Conservation (phyloP, 73 alveolate genomes). For the Paraurostyla sp. region DNA sequence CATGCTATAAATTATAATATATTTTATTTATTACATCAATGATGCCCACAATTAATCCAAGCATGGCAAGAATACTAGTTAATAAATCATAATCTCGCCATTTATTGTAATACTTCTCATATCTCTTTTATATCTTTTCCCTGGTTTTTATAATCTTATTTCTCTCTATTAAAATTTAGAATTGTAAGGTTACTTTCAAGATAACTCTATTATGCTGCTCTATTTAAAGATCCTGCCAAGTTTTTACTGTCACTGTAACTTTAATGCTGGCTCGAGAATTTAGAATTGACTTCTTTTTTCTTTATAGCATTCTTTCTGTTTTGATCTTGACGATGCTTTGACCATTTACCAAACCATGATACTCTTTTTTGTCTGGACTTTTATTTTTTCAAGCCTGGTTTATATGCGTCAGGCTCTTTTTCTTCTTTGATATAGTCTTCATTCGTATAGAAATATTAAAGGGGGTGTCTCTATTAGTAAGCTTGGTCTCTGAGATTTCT, state of each 20-base stretch:
- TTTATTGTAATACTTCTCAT: constrained; percentile 57
- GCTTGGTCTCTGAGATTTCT: too few species aligned
- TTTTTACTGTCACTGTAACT: neutral
- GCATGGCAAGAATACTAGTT: constrained; percentile 51
- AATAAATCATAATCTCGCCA: constrained; percentile 74
- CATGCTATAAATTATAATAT: constrained; percentile 15
- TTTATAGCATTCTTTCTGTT: neutral
- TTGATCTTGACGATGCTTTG: neutral
- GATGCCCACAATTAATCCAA: constrained; percentile 65
- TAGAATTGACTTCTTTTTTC: neutral
- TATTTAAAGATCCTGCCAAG: neutral
- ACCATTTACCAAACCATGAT: constrained; percentile 26
- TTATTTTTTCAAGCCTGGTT: neutral
- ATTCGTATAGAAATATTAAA: neutral
- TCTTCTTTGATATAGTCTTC: neutral
- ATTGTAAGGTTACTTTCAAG: neutral
- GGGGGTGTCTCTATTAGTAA: too few species aligned
- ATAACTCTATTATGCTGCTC: neutral
- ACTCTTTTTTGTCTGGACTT: neutral
- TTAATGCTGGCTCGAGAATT: neutral
- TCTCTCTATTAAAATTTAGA: constrained; percentile 18
- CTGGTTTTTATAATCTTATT: constrained; percentile 6
- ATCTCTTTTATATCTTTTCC: constrained; percentile 45
- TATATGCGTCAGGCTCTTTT: neutral
- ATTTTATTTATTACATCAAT: constrained; percentile 6